Base-by-base conservation (phyloP, 2,329 filamentous ascomycete species). In the Bretziella fagacearum region DNA sequence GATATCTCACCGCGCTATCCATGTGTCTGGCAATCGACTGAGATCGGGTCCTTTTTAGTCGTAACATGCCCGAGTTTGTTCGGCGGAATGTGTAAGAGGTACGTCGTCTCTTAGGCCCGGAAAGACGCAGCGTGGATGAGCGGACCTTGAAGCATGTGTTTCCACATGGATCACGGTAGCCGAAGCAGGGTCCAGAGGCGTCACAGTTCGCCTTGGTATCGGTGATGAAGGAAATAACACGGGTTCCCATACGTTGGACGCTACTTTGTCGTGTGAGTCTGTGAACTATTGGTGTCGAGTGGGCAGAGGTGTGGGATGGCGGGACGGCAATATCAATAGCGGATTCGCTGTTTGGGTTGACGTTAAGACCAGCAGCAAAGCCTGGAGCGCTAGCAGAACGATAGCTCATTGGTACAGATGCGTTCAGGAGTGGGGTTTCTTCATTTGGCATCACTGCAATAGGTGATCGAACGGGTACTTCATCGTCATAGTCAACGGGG, bases 181-280 rank as follows among this genome's bases (percentile, higher is more conserved):
- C 77, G 54, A 66, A 79, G 56, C 76, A 81, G 1, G 71, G 70
- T 0, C 74, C 76, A 15, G 60, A 59, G 53, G 74, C 70, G 51
- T 79, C 74, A 54, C 76, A 80, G 54, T 77, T 73, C 27, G 66
- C 56, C 57, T 79, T 79, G 18, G 69, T 76, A 54, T 80, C 76
- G 56, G 71, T 74, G 51, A 80, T 71, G 57, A 80, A 79, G 37
- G 75, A 79, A 59, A 78, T 60, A 32, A 80, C 70, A 18, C 72
- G 65, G 49, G 69, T 67, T 36, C 68, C 69, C 30, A 79, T 64
- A 49, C 70, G 61, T 6, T 65, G 55, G 59, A 78, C 70, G 3
- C 33, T 43, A 17, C 20, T 22, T 27, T 33, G 48, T n/a, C 39
- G 39, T 13, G 7, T 41, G n/a, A 43, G 40, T 2, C 8, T 11